phyloP scores from a whole-genome alignment of 345 rosid genomes.

The Euphorbia pulcherrima region DNA sequence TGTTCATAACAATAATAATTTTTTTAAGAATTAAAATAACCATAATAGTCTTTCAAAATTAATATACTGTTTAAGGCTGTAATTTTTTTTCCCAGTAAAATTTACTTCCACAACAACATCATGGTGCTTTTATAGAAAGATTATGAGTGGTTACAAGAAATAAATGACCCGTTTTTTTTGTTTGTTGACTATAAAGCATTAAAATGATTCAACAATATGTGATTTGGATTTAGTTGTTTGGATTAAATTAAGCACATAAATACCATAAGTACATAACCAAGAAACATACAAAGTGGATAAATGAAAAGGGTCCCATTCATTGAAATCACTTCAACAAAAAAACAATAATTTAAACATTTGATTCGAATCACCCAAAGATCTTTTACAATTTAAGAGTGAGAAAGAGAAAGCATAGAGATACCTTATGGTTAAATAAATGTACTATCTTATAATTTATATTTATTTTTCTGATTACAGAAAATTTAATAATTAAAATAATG shows the following conservation, averaged over 20 bases:
- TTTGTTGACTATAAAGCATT: constrained; percentile 4
- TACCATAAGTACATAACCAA: not conserved
- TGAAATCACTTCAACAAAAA: not conserved
- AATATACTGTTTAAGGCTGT: too few species aligned
- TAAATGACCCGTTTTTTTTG: not conserved
- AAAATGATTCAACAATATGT: not conserved
- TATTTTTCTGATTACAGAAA: too few species aligned
- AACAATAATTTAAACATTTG: not conserved
- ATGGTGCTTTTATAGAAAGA: too few species aligned
- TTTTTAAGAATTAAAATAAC: too few species aligned
- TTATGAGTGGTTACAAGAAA: not conserved
- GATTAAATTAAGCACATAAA: constrained; percentile 6
- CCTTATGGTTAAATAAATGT: constrained; percentile 5
- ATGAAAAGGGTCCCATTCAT: constrained; percentile 10
- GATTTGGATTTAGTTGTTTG: constrained; percentile 15
- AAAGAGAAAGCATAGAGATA: not conserved
- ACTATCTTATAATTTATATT: not conserved
- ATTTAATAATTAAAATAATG: not conserved
- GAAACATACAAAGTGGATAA: constrained; percentile 5
- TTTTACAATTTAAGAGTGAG: too few species aligned
- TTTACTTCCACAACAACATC: too few species aligned
- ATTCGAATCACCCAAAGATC: constrained; percentile 10
- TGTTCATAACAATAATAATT: too few species aligned
- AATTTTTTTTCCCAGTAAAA: too few species aligned
- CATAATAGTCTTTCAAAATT: too few species aligned